Evolutionary conservation across 108 stramenopile genomes (phyloP), one percentile per base, ranked within the genome.

Genomic region (Nitzschia sp.): DNA sequence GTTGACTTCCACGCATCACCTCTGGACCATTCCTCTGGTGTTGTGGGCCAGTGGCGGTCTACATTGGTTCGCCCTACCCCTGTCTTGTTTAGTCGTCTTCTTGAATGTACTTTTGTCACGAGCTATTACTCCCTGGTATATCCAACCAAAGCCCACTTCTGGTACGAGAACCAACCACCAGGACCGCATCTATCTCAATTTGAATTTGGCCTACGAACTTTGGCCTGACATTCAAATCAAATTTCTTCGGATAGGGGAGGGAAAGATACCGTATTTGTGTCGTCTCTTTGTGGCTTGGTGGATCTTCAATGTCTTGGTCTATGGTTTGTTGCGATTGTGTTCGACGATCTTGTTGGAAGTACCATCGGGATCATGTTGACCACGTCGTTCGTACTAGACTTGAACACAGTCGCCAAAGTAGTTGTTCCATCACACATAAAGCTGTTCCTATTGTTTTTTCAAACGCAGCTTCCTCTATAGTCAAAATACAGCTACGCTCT

Each of bases 11-110:
- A 82, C 82, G 10, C 91, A 93, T 79, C 91, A 93, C 65, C 53
- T 93, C 10, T 93, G 91, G 91, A 90, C 88, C 8, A 86, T 93
- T n/a, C 91, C 91, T 22, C 39, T 93, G 15, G 64, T 86, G 8
- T 15, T 90, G 12, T 87, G 78, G 63, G 82, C 75, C 5, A 59
- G 65, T 10, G 69, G 74, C 21, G 17, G 17, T 17, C 2, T 17
- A 48, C 14, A 17, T 48, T 48, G 46, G 46, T 17, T 80, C 3
- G 57, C 85, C 14, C 77, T 78, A 50, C 44, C 62, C 10, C 73
- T 92, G 54, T 87, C 86, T 53, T 12, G 72, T 8, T 55, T 84
- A 26, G 44, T 92, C 48, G 83, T 89, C 15, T 50, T 65, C 6
- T 14, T 80, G 3, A 83, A 83, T 51, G 91, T 89, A 7, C 29